A percentile compares a stretch with the other conserved stretches of the same genome.
These are phyloP conservation scores for Metarhizium sp. DNA, from an alignment of 2,329 filamentous ascomycete species.

Conservation along the genomic window DNA sequence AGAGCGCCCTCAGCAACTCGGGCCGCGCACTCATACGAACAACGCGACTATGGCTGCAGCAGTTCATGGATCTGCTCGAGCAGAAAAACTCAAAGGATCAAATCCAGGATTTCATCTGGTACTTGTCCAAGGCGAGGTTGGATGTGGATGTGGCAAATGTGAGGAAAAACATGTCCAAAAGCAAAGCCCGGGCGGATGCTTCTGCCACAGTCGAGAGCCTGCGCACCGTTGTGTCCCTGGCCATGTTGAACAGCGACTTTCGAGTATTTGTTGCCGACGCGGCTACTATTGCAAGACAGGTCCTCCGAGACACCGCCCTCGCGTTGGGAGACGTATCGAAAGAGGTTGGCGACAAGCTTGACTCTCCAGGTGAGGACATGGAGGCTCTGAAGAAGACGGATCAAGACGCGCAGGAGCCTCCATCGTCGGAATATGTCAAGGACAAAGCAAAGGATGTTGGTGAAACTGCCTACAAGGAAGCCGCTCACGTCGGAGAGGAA, in stretches of 20 bases:
- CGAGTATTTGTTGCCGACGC: conserved; percentile 77
- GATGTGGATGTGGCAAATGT: conserved; percentile 22
- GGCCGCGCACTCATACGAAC: conserved; percentile 66
- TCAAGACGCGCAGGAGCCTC: conserved; percentile 20
- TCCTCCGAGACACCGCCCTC: conserved; percentile 80
- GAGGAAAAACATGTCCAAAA: conserved; percentile 16
- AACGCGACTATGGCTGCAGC: conserved; percentile 61
- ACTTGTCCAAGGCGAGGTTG: conserved; percentile 62
- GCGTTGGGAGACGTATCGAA: conserved; percentile 68
- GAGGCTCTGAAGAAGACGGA: conserved; percentile 34
- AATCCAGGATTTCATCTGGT: conserved; percentile 89
- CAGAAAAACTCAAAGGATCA: conserved; percentile 80
- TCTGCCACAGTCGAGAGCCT: conserved; percentile 61
- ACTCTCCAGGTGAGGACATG: conserved; percentile 53
- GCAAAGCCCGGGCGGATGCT: conserved; percentile 23
- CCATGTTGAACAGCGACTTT: conserved; percentile 86
- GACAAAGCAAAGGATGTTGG: conserved; percentile 46
- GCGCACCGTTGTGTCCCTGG: conserved; percentile 71
- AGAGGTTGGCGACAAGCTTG: conserved; percentile 62
- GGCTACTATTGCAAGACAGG: conserved; percentile 66
- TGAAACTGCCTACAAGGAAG: conserved; percentile 14
- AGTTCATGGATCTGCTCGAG: conserved; percentile 72
- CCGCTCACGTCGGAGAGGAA: conserved; percentile 37
- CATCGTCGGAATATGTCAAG: conserved; percentile 56
- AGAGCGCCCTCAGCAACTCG: conserved; percentile 60